phyloP scores from a whole-genome alignment of 805 yeast genomes.

The Monosporozyma aquatica region DNA sequence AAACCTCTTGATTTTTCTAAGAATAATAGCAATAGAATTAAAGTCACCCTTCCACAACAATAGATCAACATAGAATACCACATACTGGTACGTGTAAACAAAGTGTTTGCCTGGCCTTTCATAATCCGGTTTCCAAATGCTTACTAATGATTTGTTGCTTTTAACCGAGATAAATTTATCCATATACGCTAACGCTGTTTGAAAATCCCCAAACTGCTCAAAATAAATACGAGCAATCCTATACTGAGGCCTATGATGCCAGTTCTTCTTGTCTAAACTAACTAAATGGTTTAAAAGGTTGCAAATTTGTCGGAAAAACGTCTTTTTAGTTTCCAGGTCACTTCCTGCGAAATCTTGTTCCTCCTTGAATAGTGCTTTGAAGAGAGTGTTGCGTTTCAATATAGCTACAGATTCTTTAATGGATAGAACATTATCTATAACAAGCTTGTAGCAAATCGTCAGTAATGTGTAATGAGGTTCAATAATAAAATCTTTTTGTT shows the following conservation, averaged over 20 bases:
- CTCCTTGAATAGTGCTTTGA: conserved; percentile 13
- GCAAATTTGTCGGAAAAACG: conserved; percentile 36
- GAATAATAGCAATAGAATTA: conserved; percentile 47
- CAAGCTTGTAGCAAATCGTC: conserved; percentile 49
- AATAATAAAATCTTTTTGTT: conserved; percentile 46
- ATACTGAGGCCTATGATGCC: conserved; percentile 85
- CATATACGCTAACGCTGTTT: conserved; percentile 57
- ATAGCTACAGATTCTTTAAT: conserved; percentile 32
- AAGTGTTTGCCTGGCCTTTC: conserved; percentile 94
- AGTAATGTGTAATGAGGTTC: conserved; percentile 73
- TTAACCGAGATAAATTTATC: conserved; percentile 53
- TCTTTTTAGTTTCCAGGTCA: conserved; percentile 11
- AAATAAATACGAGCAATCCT: conserved; percentile 55
- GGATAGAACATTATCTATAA: conserved; percentile 30
- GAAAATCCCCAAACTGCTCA: conserved; percentile 44
- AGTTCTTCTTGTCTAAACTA: conserved; percentile 63
- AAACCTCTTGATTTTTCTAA: conserved; percentile 68
- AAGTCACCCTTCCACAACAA: conserved; percentile 47
- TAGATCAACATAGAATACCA: conserved; percentile 51
- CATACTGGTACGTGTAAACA: conserved; percentile 62
- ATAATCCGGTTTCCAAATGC: conserved; percentile 86
- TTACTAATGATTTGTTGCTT: conserved; percentile 61
- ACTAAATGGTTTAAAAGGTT: conserved; percentile 40
- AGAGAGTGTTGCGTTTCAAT: conserved; percentile 33
- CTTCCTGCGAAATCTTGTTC: not conserved